Base-by-base conservation (phyloP, 2,329 filamentous ascomycete species). In the Rutstroemia sydowiana region DNA sequence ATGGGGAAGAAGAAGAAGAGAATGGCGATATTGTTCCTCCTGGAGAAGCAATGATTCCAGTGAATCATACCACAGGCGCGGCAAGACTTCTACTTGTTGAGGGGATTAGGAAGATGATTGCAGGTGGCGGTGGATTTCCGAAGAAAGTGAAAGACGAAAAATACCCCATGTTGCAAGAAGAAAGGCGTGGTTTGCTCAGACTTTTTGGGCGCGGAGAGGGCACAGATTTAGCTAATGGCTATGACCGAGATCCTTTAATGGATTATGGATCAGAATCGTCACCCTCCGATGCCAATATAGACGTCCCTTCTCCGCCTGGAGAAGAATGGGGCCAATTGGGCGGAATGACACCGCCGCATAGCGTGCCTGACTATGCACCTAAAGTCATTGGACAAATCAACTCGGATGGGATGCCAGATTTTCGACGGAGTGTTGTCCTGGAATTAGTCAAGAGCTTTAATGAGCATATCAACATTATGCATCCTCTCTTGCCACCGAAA, bases 31-130 rank as follows among this genome's bases (percentile, higher is more conserved):
- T 74, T 10, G 75, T 79, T 6, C 71, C 69, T 11, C 76, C 77
- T 1, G 82, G 81, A 43, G 77, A 82, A 58, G 78, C 87, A 13
- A 80, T 85, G 1, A 87, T 95, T 51, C 87, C 89, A 1, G 79
- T 84, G 26, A 88, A 95, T 59, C 92, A 97, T 64, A 95, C 88
- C 0, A 96, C 91, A 0, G 81, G 89, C n/a, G 90, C 90, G 1
- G 88, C 93, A 46, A 80, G 90, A 56, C 73, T 97, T 16, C 72
- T 97, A 26, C 75, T 78, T 43, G 90, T 86, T 82, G 78, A 78
- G 0, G 77, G 82, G 0, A 88, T 93, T 50, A 70, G 75, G 64
- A 70, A 76, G 56, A 65, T 96, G 64, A 51, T 68, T 52, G 59
- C 73, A 64, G 55, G 69, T 68, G 45, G 72, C 73, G 66, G 82